These are phyloP conservation scores for Fimicolochytrium jonesii DNA, from an alignment of 192 early-diverging fungal species.

Conservation along the genomic window DNA sequence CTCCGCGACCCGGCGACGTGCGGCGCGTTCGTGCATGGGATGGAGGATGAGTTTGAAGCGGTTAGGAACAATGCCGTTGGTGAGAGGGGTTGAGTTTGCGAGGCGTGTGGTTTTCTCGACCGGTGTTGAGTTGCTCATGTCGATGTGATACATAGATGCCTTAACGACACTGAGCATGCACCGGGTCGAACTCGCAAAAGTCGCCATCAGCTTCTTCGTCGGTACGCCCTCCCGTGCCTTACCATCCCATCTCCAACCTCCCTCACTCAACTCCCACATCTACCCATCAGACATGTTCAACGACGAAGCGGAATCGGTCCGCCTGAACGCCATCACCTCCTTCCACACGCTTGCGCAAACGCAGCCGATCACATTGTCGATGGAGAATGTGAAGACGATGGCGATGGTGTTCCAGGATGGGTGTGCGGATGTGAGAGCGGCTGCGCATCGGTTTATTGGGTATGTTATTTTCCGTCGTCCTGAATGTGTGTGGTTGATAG, in stretches of 20 bases:
- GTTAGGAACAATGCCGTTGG: slow-evolving; percentile 84
- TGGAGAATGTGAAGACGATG: slow-evolving; percentile 71
- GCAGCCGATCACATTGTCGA: slow-evolving; percentile 53
- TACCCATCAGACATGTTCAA: slow-evolving; percentile 98
- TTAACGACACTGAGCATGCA: background rate
- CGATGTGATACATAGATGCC: slow-evolving; percentile 1
- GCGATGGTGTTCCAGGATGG: slow-evolving; percentile 77
- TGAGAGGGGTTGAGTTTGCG: slow-evolving; percentile 40
- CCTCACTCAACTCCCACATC: too few relatives aligned
- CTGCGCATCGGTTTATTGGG: slow-evolving; percentile 71
- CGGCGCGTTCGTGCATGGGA: slow-evolving; percentile 92
- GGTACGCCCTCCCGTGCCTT: background rate
- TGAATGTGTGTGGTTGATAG: background rate
- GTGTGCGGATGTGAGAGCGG: slow-evolving; percentile 55
- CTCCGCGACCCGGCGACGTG: slow-evolving; percentile 53
- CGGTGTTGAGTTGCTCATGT: too few relatives aligned
- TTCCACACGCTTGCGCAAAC: slow-evolving; percentile 66
- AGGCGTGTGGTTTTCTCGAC: too few relatives aligned
- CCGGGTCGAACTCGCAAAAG: background rate
- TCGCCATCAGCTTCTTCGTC: background rate
- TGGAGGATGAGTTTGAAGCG: slow-evolving; percentile 91
- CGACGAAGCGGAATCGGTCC: slow-evolving; percentile 85
- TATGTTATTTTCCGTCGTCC: slow-evolving; percentile 33
- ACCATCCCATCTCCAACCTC: too few relatives aligned
- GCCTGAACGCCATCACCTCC: slow-evolving; percentile 73